These are phyloP conservation scores for Pharnaceum exiguum DNA, from an alignment of 148 eudicot genomes.

Conservation along the genomic window DNA sequence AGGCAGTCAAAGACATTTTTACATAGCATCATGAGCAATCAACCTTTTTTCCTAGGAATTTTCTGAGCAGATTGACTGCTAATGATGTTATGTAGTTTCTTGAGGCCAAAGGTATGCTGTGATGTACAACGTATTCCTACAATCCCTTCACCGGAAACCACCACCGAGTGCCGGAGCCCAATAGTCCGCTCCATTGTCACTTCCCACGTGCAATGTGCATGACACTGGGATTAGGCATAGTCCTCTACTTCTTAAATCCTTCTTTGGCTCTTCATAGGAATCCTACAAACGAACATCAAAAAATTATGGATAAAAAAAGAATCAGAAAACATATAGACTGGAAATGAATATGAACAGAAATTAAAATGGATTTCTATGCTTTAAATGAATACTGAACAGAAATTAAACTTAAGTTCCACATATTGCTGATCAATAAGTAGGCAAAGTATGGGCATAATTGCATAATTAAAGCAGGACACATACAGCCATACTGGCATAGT, in stretches of 20 bases:
- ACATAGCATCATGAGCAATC: constrained; percentile 94
- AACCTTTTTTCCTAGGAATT: constrained; percentile 44
- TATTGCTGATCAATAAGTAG: too few relatives aligned
- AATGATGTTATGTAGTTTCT: constrained; percentile 69
- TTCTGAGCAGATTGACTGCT: constrained; percentile 74
- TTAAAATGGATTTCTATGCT: too few relatives aligned
- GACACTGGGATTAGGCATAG: constrained; percentile 82
- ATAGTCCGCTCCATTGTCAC: constrained; percentile 81
- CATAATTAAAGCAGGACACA: too few relatives aligned
- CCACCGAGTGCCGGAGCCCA: constrained; percentile 78
- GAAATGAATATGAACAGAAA: too few relatives aligned
- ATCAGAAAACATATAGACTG: too few relatives aligned
- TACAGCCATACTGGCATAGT: too few relatives aligned
- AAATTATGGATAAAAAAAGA: too few relatives aligned
- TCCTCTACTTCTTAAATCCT: constrained; percentile 82
- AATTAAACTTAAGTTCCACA: too few relatives aligned
- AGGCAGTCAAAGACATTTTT: constrained; percentile 12
- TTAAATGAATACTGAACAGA: too few relatives aligned
- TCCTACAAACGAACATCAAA: constrained; percentile 28
- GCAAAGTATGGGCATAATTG: too few relatives aligned
- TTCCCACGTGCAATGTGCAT: constrained; percentile 79
- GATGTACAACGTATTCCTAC: constrained; percentile 29
- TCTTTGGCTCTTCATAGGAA: constrained; percentile 37
- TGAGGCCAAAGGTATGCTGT: constrained; percentile 19
- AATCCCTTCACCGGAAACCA: constrained; percentile 42